Evolutionary conservation across 2,329 filamentous ascomycete genomes (phyloP).

Genomic region (Curvularia spicifera): DNA sequence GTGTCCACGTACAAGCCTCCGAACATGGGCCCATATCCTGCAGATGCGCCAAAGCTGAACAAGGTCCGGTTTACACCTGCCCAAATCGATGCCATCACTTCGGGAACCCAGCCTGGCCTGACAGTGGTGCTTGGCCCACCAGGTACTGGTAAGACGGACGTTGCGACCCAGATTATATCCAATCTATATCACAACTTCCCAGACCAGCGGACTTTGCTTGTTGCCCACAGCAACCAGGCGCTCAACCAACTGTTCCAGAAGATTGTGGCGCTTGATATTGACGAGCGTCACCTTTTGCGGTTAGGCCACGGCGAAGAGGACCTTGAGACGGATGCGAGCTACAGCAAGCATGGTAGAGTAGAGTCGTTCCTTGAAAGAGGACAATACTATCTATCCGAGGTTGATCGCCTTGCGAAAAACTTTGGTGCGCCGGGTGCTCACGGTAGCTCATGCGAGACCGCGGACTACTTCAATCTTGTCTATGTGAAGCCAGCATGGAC

Average conservation of each 20-base stretch:
- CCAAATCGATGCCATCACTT: slow-evolving; percentile 91
- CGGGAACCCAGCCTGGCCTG: slow-evolving; percentile 90
- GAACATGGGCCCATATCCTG: slow-evolving; percentile 87
- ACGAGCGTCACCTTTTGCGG: slow-evolving; percentile 89
- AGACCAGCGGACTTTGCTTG: slow-evolving; percentile 84
- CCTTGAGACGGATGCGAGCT: slow-evolving; percentile 81
- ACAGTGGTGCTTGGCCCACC: slow-evolving; percentile 94
- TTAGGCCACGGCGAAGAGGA: slow-evolving; percentile 96
- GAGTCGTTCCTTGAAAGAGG: slow-evolving; percentile 94
- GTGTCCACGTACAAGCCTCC: slow-evolving; percentile 89
- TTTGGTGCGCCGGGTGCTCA: slow-evolving; percentile 92
- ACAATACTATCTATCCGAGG: slow-evolving; percentile 77
- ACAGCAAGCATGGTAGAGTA: slow-evolving; percentile 92
- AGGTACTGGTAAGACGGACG: slow-evolving; percentile 98
- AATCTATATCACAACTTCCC: slow-evolving; percentile 99
- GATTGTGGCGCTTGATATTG: slow-evolving; percentile 94
- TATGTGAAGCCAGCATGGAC: slow-evolving; percentile 89
- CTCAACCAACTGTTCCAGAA: slow-evolving; percentile 98
- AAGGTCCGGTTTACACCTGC: slow-evolving; percentile 85
- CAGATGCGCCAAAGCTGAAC: slow-evolving; percentile 83
- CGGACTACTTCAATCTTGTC: slow-evolving; percentile 93
- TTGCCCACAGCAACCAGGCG: slow-evolving; percentile 97
- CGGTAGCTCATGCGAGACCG: slow-evolving; percentile 93
- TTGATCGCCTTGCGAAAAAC: slow-evolving; percentile 82
- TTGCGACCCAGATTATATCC: slow-evolving; percentile 97